Percentiles rank a stretch among this genome's conserved stretches.
Conservation (phyloP, 129 eudicot species). For the Helichrysum umbraculigerum region DNA sequence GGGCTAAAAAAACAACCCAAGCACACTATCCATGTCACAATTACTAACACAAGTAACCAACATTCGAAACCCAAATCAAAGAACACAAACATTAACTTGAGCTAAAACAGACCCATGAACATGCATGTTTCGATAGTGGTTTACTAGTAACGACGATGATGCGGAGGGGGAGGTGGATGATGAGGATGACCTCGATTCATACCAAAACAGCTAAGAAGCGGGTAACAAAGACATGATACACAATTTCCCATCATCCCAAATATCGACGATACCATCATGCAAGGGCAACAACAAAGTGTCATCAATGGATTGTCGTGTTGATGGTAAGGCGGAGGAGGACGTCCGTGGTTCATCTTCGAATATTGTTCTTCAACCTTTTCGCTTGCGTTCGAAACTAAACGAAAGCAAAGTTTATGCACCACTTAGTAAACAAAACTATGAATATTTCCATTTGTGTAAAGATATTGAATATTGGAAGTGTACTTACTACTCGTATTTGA, state of each 20-base stretch:
- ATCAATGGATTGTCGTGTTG: slow-evolving; percentile 30
- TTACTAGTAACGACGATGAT: slow-evolving; percentile 20
- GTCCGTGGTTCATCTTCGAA: slow-evolving; percentile 31
- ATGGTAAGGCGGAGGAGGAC: slow-evolving; percentile 28
- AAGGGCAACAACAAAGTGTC: slow-evolving; percentile 59
- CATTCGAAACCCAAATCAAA: background rate
- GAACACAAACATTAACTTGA: background rate
- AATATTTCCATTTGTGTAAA: too few relatives aligned
- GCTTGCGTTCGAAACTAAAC: background rate
- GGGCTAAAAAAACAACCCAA: background rate
- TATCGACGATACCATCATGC: slow-evolving; percentile 11
- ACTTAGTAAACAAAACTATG: background rate
- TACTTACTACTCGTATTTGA: too few relatives aligned
- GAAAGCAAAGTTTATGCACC: background rate
- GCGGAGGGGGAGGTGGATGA: slow-evolving; percentile 20
- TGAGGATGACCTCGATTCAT: slow-evolving; percentile 28
- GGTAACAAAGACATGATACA: slow-evolving; percentile 56
- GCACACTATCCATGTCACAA: background rate
- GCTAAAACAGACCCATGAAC: background rate
- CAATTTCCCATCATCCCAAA: slow-evolving; percentile 23
- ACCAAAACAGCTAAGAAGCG: slow-evolving; percentile 63
- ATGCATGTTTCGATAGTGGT: background rate
- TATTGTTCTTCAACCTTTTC: background rate
- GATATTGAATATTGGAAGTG: background rate
- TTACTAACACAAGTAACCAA: background rate